These are phyloP conservation scores for Gossypium anomalum DNA, from an alignment of 345 rosid genomes.

Conservation along the genomic window DNA sequence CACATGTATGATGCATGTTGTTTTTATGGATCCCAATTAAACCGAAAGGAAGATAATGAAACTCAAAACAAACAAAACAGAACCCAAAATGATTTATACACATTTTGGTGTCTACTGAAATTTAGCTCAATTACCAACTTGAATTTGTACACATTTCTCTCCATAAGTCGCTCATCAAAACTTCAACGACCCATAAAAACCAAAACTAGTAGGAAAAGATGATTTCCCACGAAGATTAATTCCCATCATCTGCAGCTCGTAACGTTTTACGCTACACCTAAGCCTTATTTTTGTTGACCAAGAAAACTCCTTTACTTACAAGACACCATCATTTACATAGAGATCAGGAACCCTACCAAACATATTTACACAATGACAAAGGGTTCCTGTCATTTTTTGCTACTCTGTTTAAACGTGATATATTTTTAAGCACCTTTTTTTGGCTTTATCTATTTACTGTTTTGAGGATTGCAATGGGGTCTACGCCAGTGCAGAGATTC, in stretches of 20 bases:
- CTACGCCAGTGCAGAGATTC: conserved; percentile 80
- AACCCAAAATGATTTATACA: not conserved
- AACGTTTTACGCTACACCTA: not conserved
- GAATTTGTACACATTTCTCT: conserved; percentile 1
- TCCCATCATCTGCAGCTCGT: not conserved
- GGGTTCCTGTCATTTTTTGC: conserved; percentile 10
- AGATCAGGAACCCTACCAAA: conserved; percentile 23
- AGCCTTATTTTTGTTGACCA: not conserved
- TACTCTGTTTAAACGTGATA: conserved; percentile 12
- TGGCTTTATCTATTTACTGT: conserved; percentile 25
- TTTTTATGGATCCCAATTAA: not conserved
- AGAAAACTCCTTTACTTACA: conserved; percentile 9
- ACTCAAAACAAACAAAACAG: not conserved
- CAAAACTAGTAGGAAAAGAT: not conserved
- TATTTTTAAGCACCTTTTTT: conserved; percentile 10
- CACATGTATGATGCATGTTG: not conserved
- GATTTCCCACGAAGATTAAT: not conserved
- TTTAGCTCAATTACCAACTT: not conserved
- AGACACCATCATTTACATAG: conserved; percentile 20
- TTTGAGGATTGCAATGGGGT: conserved; percentile 8
- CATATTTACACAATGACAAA: conserved; percentile 36
- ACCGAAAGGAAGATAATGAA: not conserved
- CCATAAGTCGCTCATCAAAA: not conserved
- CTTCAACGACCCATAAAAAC: not conserved
- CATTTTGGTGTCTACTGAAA: not conserved